Conservation (phyloP, 306 rosid genomes). For the Leucaena leucocephala region DNA sequence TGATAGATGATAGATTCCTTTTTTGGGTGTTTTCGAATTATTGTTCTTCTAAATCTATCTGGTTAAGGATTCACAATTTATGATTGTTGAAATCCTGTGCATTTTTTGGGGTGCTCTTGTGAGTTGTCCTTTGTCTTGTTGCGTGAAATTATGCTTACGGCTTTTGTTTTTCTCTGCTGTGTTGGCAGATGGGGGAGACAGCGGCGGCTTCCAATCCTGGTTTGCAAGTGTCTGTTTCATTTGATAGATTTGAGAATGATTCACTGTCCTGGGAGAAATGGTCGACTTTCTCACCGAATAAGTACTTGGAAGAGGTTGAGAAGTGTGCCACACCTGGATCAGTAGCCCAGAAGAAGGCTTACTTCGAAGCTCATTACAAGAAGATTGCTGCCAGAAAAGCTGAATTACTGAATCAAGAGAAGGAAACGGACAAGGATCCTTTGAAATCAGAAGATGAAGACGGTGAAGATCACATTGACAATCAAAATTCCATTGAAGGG, state of each 20-base stretch:
- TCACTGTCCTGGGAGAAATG: constrained; percentile 88
- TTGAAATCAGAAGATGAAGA: constrained; percentile 38
- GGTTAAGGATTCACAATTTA: constrained; percentile 4
- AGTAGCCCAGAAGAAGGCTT: constrained; percentile 83
- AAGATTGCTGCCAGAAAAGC: constrained; percentile 72
- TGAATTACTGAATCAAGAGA: constrained; percentile 61
- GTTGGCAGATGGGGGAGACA: constrained; percentile 65
- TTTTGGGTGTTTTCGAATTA: neutral
- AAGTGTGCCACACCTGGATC: constrained; percentile 89
- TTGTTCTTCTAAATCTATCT: constrained; percentile 22
- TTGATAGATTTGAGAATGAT: constrained; percentile 80
- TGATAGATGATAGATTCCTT: neutral
- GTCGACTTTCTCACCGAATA: constrained; percentile 83
- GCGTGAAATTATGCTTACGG: constrained; percentile 25
- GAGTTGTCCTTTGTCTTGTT: constrained; percentile 37
- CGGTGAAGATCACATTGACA: constrained; percentile 48
- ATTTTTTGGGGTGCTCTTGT: constrained; percentile 32
- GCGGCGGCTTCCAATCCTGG: constrained; percentile 49
- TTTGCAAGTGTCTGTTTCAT: constrained; percentile 76
- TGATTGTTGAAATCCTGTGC: constrained; percentile 5
- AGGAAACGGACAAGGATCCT: constrained; percentile 43
- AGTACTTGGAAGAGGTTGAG: constrained; percentile 89
- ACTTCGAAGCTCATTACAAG: constrained; percentile 89
- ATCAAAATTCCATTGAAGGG: constrained; percentile 38
- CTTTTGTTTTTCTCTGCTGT: constrained; percentile 35